Base-by-base conservation (phyloP, 129 eudicot genomes). In the Artemisia annua region DNA sequence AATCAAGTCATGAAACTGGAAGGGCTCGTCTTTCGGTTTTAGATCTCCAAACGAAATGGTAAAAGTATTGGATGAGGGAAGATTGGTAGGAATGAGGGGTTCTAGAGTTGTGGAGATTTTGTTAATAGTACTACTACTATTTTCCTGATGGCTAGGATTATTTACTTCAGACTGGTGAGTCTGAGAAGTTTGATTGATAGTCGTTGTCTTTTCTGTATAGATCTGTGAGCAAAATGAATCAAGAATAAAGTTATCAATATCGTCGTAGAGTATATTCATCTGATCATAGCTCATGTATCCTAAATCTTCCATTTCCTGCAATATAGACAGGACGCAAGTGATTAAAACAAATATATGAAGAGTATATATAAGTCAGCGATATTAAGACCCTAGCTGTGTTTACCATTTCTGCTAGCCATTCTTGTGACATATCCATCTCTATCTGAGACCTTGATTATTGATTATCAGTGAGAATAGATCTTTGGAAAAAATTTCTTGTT, bases 351-450 rank as follows among this genome's bases (percentile, higher is more conserved):
- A 46, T 62, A 6, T 13, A 0, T 8, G 0, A 35, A n/a, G 49
- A 12, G 3, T 26, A 24, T 2, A 7, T 57, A 19, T 20, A 15
- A 50, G n/a, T n/a, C 18, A 14, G 16, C 1, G 5, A 20, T 19
- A 35, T 6, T 35, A 35, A 72, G n/a, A n/a, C 49, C 19, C 13
- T 5, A 22, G 5, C 30, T 11, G 0, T 17, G 5, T 76, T 76
- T 70, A 78, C 82, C 26, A 63, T 49, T 63, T 71, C 67, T 51
- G 77, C 44, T 43, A 71, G 63, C 82, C 82, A 78, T 44, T 51
- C 53, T 3, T 53, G 57, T 11, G 82, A 30, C 35, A 71, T 26
- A 54, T 78, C 77, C 82, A 78, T 71, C 16, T 26, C 61, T 52
- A 18, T 7, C 39, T 69, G 50, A 28, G 32, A 28, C 30, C 12